These are phyloP conservation scores for Aspergillus saccharolyticus DNA, from an alignment of 495 filamentous ascomycete genomes.

Conservation along the genomic window DNA sequence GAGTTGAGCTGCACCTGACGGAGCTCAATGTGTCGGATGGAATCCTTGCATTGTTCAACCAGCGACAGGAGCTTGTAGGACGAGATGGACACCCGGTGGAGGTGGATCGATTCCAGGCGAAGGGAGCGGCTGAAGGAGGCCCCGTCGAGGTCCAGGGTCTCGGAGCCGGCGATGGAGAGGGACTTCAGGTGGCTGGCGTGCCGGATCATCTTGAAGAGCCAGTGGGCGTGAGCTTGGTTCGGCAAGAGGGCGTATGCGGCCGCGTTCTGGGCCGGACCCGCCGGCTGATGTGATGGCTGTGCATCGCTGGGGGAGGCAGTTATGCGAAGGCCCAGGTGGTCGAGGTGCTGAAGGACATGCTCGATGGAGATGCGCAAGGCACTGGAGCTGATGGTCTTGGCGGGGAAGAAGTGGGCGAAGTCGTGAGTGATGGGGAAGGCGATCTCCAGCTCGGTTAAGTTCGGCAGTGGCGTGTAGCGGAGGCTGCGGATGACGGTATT, in stretches of 20 bases:
- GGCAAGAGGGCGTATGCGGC: neutral
- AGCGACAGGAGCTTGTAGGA: neutral
- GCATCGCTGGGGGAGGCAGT: neutral
- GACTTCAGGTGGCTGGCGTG: neutral
- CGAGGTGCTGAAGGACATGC: neutral
- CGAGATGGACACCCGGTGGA: neutral
- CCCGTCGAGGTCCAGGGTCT: neutral
- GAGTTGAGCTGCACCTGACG: neutral
- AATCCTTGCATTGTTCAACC: neutral
- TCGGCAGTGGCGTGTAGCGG: neutral
- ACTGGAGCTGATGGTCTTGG: neutral
- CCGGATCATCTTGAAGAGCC: neutral
- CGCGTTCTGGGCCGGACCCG: neutral
- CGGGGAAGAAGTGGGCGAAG: neutral
- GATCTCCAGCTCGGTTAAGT: neutral
- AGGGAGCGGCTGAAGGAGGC: neutral
- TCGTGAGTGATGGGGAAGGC: neutral
- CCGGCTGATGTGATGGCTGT: neutral
- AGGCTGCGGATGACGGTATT: neutral
- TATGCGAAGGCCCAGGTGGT: neutral
- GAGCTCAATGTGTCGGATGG: neutral
- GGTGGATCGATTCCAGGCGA: neutral
- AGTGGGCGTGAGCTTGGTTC: neutral
- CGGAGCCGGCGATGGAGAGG: neutral
- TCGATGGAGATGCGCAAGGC: neutral